Conservation (phyloP, 192 early-diverging fungal genomes). For the Endogone sp. region DNA sequence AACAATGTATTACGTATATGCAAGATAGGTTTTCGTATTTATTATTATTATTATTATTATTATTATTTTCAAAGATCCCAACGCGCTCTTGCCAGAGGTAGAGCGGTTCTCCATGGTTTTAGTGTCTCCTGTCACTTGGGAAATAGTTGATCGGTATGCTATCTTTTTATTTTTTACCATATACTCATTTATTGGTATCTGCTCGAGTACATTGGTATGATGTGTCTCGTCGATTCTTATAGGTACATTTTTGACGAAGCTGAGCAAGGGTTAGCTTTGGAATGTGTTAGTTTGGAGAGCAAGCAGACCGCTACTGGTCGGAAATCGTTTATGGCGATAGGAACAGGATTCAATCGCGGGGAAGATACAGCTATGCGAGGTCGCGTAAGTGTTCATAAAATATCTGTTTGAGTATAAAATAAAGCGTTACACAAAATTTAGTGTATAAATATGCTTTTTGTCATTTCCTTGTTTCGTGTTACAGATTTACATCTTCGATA, state of each 20-base stretch:
- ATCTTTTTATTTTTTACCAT: too few relatives aligned
- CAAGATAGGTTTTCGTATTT: too few relatives aligned
- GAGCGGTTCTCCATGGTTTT: slow-evolving; percentile 74
- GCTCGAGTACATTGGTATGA: too few relatives aligned
- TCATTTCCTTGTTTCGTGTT: background rate
- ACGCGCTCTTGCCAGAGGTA: slow-evolving; percentile 55
- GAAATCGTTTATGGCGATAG: slow-evolving; percentile 83
- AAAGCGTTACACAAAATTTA: too few relatives aligned
- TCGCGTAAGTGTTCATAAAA: slow-evolving; percentile 53
- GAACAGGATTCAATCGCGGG: slow-evolving; percentile 81
- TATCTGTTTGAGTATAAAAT: too few relatives aligned
- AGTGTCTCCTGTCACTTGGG: slow-evolving; percentile 93
- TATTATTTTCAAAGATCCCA: background rate
- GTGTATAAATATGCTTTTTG: too few relatives aligned
- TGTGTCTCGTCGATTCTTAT: slow-evolving; percentile 14
- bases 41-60: background rate
- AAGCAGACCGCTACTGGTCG: slow-evolving; percentile 81
- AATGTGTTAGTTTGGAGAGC: slow-evolving; percentile 77
- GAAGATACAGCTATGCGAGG: slow-evolving; percentile 92
- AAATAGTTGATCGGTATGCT: slow-evolving; percentile 78
- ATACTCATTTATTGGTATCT: too few relatives aligned
- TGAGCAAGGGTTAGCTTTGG: slow-evolving; percentile 79
- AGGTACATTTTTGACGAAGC: slow-evolving; percentile 58
- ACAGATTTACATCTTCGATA: slow-evolving; percentile 87
- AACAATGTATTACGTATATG: too few relatives aligned